phyloP scores from a whole-genome alignment of 2,329 filamentous ascomycete species.

The Diaporthe nobilis region DNA sequence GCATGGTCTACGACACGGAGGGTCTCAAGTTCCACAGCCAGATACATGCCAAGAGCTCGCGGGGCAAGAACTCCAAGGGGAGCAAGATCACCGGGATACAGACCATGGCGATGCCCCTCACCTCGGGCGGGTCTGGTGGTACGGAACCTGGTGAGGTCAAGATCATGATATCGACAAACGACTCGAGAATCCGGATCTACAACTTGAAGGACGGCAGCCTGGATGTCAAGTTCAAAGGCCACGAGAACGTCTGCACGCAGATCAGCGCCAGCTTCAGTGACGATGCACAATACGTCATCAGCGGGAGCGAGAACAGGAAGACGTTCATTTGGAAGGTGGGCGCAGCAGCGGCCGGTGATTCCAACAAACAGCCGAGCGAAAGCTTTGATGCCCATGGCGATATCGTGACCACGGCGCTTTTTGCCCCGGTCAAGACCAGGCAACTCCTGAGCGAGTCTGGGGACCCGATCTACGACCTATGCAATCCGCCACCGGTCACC shows the following conservation, averaged over 20 bases:
- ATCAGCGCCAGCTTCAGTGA: slow-evolving; percentile 92
- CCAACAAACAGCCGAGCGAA: slow-evolving; percentile 87
- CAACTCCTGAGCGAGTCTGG: slow-evolving; percentile 84
- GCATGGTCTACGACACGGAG: slow-evolving; percentile 93
- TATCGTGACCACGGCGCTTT: slow-evolving; percentile 89
- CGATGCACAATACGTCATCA: slow-evolving; percentile 87
- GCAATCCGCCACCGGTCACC: slow-evolving; percentile 92
- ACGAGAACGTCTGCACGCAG: slow-evolving; percentile 91
- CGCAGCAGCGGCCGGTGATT: slow-evolving; percentile 20
- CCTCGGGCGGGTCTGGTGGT: slow-evolving; percentile 39
- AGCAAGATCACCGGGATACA: slow-evolving; percentile 98
- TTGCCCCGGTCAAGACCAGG: slow-evolving; percentile 85
- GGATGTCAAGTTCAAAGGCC: slow-evolving; percentile 91
- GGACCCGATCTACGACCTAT: slow-evolving; percentile 95
- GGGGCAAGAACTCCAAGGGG: slow-evolving; percentile 94
- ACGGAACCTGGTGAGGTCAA: slow-evolving; percentile 77
- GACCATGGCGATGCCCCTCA: slow-evolving; percentile 73
- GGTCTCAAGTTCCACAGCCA: slow-evolving; percentile 87
- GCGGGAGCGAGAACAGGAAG: slow-evolving; percentile 91
- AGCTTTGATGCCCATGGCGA: slow-evolving; percentile 91
- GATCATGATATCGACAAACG: slow-evolving; percentile 92
- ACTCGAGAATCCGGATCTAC: slow-evolving; percentile 92
- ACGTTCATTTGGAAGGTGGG: slow-evolving; percentile 90
- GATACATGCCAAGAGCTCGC: slow-evolving; percentile 91
- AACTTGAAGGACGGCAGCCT: slow-evolving; percentile 87